These are phyloP conservation scores for Asparagopsis taxiformis DNA, from an alignment of 31 red algal genomes.

Conservation along the genomic window DNA sequence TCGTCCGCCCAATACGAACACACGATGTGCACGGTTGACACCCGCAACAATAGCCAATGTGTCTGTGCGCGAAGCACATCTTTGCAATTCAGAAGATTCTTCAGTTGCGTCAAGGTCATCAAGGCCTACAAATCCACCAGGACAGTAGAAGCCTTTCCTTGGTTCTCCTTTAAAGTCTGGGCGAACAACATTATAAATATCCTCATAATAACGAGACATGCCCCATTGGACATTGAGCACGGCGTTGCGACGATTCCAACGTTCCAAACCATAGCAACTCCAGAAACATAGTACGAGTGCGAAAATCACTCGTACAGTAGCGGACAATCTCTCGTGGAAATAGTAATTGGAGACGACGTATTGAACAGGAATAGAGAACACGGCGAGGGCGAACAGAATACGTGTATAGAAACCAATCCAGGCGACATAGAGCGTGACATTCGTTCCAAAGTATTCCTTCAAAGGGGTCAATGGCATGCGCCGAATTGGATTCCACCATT, in stretches of 20 bases:
- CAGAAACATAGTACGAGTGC: slow-evolving; percentile 39
- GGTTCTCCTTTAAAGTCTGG: slow-evolving; percentile 20
- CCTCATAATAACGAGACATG: slow-evolving; percentile 19
- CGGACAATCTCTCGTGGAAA: not conserved
- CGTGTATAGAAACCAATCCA: slow-evolving; percentile 49
- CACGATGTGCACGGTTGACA: slow-evolving; percentile 12
- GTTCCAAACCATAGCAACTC: slow-evolving; percentile 33
- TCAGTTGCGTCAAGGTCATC: slow-evolving; percentile 30
- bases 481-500: slow-evolving; percentile 8
- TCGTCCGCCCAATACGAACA: no score
- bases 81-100: not conserved
- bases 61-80: not conserved
- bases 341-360: no score
- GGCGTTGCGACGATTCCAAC: slow-evolving; percentile 63
- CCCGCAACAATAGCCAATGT: not conserved
- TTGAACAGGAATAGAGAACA: slow-evolving; percentile 34
- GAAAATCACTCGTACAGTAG: slow-evolving; percentile 13
- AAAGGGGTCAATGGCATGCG: slow-evolving; percentile 14
- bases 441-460: slow-evolving; percentile 46
- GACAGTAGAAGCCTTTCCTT: slow-evolving; percentile 39
- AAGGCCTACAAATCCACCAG: slow-evolving; percentile 49
- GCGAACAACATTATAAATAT: slow-evolving; percentile 30
- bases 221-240: slow-evolving; percentile 59
- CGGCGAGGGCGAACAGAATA: slow-evolving; percentile 30
- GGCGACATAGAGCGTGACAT: slow-evolving; percentile 63